Conservation (phyloP, 2,329 filamentous ascomycete genomes). For the Coniochaeta prunicola region DNA sequence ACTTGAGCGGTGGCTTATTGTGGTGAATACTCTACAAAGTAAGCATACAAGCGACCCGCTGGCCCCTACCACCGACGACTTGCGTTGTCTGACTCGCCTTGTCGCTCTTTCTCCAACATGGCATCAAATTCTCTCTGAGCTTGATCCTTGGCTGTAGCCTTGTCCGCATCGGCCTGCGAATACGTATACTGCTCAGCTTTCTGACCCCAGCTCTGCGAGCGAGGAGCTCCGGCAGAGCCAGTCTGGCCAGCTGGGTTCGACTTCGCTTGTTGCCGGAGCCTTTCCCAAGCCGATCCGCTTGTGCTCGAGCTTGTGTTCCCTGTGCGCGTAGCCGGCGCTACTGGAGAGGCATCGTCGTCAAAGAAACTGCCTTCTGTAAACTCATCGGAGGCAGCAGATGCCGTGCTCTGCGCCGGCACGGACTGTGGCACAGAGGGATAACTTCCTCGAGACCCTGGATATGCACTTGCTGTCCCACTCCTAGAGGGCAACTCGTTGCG, state of each 20-base stretch:
- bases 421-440: background rate
- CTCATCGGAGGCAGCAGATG: background rate
- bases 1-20: background rate
- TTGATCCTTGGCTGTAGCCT: constrained; percentile 12
- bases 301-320: background rate
- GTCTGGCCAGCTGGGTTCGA: background rate
- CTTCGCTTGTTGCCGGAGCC: constrained; percentile 11
- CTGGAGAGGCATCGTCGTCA: constrained; percentile 17
- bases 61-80: background rate
- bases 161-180: constrained; percentile 10
- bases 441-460: background rate
- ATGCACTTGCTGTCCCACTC: background rate
- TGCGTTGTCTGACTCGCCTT: background rate
- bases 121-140: constrained; percentile 20
- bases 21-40: background rate
- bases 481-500: background rate
- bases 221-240: background rate
- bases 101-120: constrained; percentile 18
- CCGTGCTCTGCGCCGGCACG: background rate
- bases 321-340: constrained; percentile 7
- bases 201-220: constrained; percentile 3
- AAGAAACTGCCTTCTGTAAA: constrained; percentile 5
- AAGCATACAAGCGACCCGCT: background rate
- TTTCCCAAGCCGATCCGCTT: constrained; percentile 13
- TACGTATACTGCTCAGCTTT: constrained; percentile 11